Evolutionary conservation across 225 moss, liverwort and hornwort species (phyloP).

Genomic region (Pseudoscleropodium purum): DNA sequence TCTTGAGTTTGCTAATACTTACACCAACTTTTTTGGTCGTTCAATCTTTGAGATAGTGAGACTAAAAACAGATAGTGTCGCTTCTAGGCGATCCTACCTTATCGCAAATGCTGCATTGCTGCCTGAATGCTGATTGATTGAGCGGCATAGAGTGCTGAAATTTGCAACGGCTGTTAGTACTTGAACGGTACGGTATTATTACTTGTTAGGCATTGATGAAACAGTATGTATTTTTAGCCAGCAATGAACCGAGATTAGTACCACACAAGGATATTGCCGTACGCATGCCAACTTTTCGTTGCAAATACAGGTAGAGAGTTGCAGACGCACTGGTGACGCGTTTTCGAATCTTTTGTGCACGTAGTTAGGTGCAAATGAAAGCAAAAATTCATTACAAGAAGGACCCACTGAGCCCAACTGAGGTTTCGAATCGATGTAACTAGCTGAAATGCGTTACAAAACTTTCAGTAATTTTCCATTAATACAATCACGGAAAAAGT

Average conservation of each 20-base stretch:
- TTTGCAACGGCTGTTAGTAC: background rate
- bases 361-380: background rate
- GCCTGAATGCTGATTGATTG: background rate
- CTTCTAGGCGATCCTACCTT: background rate
- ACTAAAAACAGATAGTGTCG: fast-evolving
- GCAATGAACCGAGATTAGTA: background rate
- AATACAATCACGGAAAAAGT: background rate
- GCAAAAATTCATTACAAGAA: background rate
- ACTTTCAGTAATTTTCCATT: too few species aligned
- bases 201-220: background rate
- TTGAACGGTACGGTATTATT: background rate
- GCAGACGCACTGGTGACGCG: background rate
- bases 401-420: too few species aligned
- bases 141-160: background rate
- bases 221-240: background rate
- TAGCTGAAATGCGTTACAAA: background rate
- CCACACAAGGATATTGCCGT: background rate
- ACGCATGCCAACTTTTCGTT: background rate
- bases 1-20: background rate
- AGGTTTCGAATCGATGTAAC: background rate
- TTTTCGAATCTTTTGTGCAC: background rate
- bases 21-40: background rate
- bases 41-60: too few species aligned
- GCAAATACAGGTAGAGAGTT: background rate
- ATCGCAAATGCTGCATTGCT: background rate